A percentile compares a stretch with the other conserved stretches of the same genome.
Evolutionary conservation across 495 filamentous ascomycete species (phyloP).

Genomic region (Mycothermus thermophilus): DNA sequence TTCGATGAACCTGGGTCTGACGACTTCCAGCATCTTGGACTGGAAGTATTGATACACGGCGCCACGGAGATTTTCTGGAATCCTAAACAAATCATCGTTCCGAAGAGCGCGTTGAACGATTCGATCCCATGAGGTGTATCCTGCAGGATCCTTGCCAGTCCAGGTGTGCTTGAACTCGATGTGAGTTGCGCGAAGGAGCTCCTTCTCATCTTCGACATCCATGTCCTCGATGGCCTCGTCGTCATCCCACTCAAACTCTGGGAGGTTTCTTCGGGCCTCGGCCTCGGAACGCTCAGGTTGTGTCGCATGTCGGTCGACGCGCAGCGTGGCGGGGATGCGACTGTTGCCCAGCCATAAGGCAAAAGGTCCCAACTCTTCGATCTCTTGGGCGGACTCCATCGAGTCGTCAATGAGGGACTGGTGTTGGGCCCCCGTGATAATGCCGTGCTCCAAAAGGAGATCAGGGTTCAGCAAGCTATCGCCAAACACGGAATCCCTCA

Average conservation of each 20-base stretch:
- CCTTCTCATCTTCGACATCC: conserved; percentile 27
- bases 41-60: conserved; percentile 30
- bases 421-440: conserved; percentile 49
- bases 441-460: conserved; percentile 31
- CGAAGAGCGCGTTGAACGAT: conserved; percentile 6
- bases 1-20: conserved; percentile 12
- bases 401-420: conserved; percentile 44
- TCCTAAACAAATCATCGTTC: conserved; percentile 19
- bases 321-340: conserved; percentile 17
- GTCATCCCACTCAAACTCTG: conserved; percentile 25
- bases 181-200: conserved; percentile 20
- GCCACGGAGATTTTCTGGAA: conserved; percentile 20
- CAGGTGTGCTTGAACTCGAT: conserved; percentile 22
- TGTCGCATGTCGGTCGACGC: conserved; percentile 7
- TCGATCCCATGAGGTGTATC: conserved; percentile 5
- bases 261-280: conserved; percentile 8
- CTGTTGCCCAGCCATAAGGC: conserved; percentile 47
- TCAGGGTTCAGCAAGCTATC: conserved; percentile 34
- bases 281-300: conserved; percentile 18
- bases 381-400: conserved; percentile 31
- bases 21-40: conserved; percentile 15
- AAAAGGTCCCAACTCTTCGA: conserved; percentile 35
- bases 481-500: too few relatives aligned
- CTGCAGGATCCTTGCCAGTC: conserved; percentile 23
- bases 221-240: conserved; percentile 26